A percentile compares a stretch with the other conserved stretches of the same genome.
These are phyloP conservation scores for Psophocarpus tetragonolobus DNA, from an alignment of 306 rosid genomes.

Conservation along the genomic window DNA sequence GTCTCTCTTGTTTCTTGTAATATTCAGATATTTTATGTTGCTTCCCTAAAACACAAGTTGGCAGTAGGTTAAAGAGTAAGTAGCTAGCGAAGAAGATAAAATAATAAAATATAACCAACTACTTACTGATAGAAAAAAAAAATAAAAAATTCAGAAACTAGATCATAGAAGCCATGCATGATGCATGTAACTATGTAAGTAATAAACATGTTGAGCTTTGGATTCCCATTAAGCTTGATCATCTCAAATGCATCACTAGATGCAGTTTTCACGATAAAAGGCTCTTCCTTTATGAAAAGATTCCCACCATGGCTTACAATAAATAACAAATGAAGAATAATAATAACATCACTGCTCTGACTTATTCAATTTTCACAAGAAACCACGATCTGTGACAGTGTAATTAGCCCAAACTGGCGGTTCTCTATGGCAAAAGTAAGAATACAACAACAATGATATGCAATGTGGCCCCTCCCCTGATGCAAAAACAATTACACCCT, in stretches of 20 bases:
- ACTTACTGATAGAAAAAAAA: background rate
- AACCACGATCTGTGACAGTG: too few species aligned
- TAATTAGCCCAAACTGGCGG: too few species aligned
- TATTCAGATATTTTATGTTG: slow-evolving; percentile 59
- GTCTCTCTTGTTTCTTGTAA: slow-evolving; percentile 71
- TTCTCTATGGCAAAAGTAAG: too few species aligned
- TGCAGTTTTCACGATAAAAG: background rate
- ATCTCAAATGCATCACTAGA: too few species aligned
- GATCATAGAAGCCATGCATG: background rate
- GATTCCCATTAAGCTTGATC: too few species aligned
- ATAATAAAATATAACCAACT: background rate
- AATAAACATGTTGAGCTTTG: background rate
- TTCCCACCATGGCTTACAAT: background rate
- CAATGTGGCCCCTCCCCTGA: too few species aligned
- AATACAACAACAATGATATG: too few species aligned
- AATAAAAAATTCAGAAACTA: background rate
- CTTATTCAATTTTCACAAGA: background rate
- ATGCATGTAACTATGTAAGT: background rate
- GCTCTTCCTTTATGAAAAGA: background rate
- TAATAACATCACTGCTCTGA: background rate
- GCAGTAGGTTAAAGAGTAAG: background rate
- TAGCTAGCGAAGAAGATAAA: background rate
- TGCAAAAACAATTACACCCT: too few species aligned
- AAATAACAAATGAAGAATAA: background rate
- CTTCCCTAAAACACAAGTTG: slow-evolving; percentile 48